A percentile compares a stretch with the other conserved stretches of the same genome.
These are phyloP conservation scores for Exophiala sp. DNA, from an alignment of 2,329 filamentous ascomycete species.

Conservation along the genomic window DNA sequence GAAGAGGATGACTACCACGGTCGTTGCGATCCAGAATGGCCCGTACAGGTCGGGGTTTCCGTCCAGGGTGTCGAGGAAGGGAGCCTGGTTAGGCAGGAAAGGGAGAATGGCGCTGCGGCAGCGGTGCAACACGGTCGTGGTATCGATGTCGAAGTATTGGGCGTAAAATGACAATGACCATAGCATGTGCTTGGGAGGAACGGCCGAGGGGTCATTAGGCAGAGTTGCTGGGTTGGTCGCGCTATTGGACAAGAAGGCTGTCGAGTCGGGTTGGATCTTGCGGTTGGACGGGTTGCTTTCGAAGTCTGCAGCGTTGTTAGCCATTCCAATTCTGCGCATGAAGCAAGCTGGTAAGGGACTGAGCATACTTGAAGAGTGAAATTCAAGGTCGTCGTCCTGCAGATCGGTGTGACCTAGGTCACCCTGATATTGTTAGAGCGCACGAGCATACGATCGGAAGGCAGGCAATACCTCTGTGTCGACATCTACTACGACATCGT, in stretches of 20 bases:
- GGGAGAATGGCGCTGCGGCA: constrained; percentile 85
- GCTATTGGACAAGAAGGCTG: constrained; percentile 48
- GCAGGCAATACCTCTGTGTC: constrained; percentile 76
- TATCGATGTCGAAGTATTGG: constrained; percentile 98
- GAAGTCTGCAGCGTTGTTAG: constrained; percentile 55
- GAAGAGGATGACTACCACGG: constrained; percentile 92
- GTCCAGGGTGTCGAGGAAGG: constrained; percentile 95
- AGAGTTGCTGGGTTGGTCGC: constrained; percentile 52
- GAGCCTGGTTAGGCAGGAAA: constrained; percentile 74
- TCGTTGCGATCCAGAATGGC: constrained; percentile 98
- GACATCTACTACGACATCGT: constrained; percentile 96
- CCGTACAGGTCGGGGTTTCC: constrained; percentile 96
- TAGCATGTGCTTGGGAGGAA: constrained; percentile 75
- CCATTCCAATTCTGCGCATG: not conserved
- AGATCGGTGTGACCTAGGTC: constrained; percentile 97
- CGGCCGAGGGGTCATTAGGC: constrained; percentile 45
- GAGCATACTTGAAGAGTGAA: constrained; percentile 76
- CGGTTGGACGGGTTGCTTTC: constrained; percentile 54
- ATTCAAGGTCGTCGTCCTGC: constrained; percentile 91
- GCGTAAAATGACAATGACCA: constrained; percentile 93
- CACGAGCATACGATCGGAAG: not conserved
- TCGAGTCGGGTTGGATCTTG: constrained; percentile 47
- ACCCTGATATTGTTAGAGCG: constrained; percentile 56
- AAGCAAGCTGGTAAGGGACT: not conserved
- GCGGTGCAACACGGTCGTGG: constrained; percentile 77